Conservation (phyloP, 352 stramenopile genomes). For the Phytophthora litchii region DNA sequence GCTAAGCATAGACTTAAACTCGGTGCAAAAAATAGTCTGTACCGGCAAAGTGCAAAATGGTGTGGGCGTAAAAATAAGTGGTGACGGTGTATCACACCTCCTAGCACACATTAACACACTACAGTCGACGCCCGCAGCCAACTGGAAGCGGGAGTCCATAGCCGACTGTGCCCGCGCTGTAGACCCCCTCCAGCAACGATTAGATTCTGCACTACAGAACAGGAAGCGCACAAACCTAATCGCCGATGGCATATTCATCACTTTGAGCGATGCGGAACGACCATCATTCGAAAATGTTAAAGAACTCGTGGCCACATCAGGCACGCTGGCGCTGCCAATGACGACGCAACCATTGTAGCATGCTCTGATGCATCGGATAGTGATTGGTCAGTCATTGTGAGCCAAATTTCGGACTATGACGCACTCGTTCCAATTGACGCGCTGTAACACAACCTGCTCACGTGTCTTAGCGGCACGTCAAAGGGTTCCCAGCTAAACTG, state of each 20-base stretch:
- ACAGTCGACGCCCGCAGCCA: not conserved
- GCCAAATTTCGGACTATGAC: not conserved
- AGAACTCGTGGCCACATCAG: not conserved
- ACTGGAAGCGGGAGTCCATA: not conserved
- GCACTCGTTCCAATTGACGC: not conserved
- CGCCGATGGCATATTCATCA: not conserved
- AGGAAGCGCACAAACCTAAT: not conserved
- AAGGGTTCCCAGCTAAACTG: not conserved
- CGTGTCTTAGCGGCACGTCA: constrained; percentile 1
- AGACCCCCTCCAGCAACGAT: not conserved
- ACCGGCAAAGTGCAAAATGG: constrained; percentile 3
- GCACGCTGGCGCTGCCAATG: not conserved
- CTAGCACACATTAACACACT: constrained; percentile 2
- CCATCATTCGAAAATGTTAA: not conserved
- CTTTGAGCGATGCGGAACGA: not conserved
- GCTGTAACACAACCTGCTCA: not conserved
- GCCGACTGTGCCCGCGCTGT: not conserved
- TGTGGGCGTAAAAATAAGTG: constrained; percentile 2
- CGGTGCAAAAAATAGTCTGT: constrained; percentile 2
- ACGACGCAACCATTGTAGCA: not conserved
- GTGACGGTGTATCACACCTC: not conserved
- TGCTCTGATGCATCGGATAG: no score
- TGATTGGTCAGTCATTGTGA: constrained; percentile 2
- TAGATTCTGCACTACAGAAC: not conserved
- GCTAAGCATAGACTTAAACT: constrained; percentile 7